Conservation (phyloP, 2,329 filamentous ascomycete species). For the Fusarium oxysporum region DNA sequence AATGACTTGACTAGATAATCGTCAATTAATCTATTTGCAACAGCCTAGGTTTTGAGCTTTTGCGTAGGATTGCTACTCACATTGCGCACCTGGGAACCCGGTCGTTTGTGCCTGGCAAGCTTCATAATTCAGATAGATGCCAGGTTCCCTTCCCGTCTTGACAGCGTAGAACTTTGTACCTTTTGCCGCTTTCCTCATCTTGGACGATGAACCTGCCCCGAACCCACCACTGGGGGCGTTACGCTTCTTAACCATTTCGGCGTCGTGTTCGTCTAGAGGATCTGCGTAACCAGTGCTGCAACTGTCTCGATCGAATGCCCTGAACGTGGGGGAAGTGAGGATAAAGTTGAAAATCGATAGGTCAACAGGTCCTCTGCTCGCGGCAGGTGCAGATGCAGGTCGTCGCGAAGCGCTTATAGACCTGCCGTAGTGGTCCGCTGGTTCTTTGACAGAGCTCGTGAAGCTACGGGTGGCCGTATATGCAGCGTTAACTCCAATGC, state of each 20-base stretch:
- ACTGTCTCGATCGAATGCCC: slow-evolving; percentile 8
- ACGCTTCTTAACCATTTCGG: slow-evolving; percentile 50
- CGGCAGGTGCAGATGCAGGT: slow-evolving; percentile 32
- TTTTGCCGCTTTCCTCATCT: slow-evolving; percentile 63
- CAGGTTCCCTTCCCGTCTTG: slow-evolving; percentile 64
- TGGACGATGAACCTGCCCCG: slow-evolving; percentile 44
- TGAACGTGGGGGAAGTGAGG: slow-evolving; percentile 15
- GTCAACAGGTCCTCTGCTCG: slow-evolving; percentile 25
- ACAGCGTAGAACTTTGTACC: slow-evolving; percentile 73
- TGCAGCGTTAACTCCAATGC: slow-evolving; percentile 19
- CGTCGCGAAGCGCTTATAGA: slow-evolving; percentile 17
- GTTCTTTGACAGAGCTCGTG: slow-evolving; percentile 21
- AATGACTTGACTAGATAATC: slow-evolving; percentile 80
- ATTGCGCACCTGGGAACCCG: slow-evolving; percentile 72
- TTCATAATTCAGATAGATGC: slow-evolving; percentile 72
- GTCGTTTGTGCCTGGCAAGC: slow-evolving; percentile 71
- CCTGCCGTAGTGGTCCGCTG: slow-evolving; percentile 2
- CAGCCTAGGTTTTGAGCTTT: not conserved
- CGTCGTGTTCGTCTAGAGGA: slow-evolving; percentile 5
- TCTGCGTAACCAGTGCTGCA: slow-evolving; percentile 6
- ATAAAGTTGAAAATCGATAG: slow-evolving; percentile 44
- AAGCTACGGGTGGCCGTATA: slow-evolving; percentile 27
- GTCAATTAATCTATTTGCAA: slow-evolving; percentile 14
- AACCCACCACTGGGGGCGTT: slow-evolving; percentile 34
- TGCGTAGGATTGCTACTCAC: slow-evolving; percentile 62